A percentile compares a stretch with the other conserved stretches of the same genome.
These are phyloP conservation scores for Asterochloris erici DNA, from an alignment of 139 green algal genomes.

Conservation along the genomic window DNA sequence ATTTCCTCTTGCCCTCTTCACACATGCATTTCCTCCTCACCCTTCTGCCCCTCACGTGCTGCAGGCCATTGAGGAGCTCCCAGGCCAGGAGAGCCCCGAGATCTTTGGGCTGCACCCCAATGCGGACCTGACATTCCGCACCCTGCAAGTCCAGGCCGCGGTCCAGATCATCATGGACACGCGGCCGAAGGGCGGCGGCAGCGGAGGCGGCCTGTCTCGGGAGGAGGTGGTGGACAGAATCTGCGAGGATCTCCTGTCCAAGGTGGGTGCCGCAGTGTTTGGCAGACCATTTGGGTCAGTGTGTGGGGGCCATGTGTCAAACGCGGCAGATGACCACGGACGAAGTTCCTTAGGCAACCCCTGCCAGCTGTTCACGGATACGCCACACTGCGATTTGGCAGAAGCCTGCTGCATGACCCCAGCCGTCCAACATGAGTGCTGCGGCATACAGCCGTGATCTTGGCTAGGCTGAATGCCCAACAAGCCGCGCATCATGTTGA, in stretches of 20 bases:
- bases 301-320: no score
- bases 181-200: constrained; percentile 76
- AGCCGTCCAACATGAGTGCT: no score
- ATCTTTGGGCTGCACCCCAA: constrained; percentile 95
- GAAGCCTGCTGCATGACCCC: no score
- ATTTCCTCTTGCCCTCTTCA: no score
- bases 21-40: not conserved
- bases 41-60: not conserved
- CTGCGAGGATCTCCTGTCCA: constrained; percentile 85
- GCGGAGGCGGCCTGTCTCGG: constrained; percentile 56
- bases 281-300: no score
- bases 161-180: constrained; percentile 84
- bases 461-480: no score
- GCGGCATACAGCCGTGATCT: no score
- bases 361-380: no score
- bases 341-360: no score
- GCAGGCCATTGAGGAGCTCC: constrained; percentile 76
- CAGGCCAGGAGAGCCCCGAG: constrained; percentile 78
- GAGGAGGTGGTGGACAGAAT: constrained; percentile 93
- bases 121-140: constrained; percentile 92
- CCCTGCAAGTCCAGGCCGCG: constrained; percentile 72
- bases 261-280: constrained; percentile 33
- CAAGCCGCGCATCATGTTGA: no score
- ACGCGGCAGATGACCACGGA: no score
- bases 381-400: no score